Base-by-base conservation (phyloP, 345 rosid genomes). In the Arabidopsis thaliana region DNA sequence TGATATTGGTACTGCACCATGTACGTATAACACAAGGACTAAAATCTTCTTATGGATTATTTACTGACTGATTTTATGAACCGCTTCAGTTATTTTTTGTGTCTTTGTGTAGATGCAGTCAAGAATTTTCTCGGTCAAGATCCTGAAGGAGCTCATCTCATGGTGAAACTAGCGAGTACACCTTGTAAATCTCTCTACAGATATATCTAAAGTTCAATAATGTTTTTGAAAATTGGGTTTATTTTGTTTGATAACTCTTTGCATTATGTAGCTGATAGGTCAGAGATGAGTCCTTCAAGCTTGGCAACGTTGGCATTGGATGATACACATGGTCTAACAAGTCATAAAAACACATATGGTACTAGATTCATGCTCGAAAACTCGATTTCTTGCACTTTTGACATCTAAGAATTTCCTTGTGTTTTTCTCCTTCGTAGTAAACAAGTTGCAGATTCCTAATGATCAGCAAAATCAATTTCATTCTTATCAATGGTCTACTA, bases 11-110 rank as follows among this genome's bases (percentile, higher is more conserved):
- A 4, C 6, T 42, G 2, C 30, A 32, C 10, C 71, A 44, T 14
- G 78, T 73, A 56, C 13, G 71, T 65, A 10, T n/a, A n/a, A n/a
- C n/a, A 52, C 55, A 55, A 23, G 20, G 48, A 67, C 38, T 10
- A 38, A 25, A 25, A 25, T 25, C 32, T 9, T n/a, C 20, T 41
- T 53, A 14, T n/a, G 36, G 9, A 12, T 23, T 7, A 13, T 22
- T 33, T 25, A 33, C 7, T 36, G 5, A n/a, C 25, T 10, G 14
- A 14, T 12, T n/a, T 68, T 25, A 55, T n/a, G 4, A 41, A 55
- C 28, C 1, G 2, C 28, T n/a, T 68, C n/a, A 7, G 25, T 36
- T 51, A 3, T 67, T 56, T 2, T 5, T 32, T 5, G 52, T 40
- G 51, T 53, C 28, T 67, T 53, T 0, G 10, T 53, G 51, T 61